These are phyloP conservation scores for Dendrostoma leiphaemia DNA, from an alignment of 2,329 filamentous ascomycete species.

Conservation along the genomic window DNA sequence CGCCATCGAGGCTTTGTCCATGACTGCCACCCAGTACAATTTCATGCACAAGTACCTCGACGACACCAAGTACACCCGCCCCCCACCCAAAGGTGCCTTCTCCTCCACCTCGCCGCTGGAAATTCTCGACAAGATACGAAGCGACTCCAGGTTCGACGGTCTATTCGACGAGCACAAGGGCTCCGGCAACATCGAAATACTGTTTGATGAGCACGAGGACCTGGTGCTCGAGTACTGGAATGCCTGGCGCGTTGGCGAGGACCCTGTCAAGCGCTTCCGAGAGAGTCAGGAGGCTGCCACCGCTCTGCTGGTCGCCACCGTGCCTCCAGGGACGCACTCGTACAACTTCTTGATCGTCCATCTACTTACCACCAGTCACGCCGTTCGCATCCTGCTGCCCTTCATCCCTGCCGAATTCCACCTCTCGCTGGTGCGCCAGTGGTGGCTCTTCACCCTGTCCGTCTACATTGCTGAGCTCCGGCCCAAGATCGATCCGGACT, in stretches of 20 bases:
- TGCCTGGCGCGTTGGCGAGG: slow-evolving; percentile 66
- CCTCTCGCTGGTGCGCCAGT: slow-evolving; percentile 72
- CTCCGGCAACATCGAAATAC: slow-evolving; percentile 59
- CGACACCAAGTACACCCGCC: slow-evolving; percentile 66
- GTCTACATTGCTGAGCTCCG: slow-evolving; percentile 76
- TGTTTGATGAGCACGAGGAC: slow-evolving; percentile 69
- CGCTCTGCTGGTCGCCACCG: slow-evolving; percentile 61
- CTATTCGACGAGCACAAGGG: slow-evolving; percentile 57
- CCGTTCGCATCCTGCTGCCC: slow-evolving; percentile 81
- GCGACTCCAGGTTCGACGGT: slow-evolving; percentile 68
- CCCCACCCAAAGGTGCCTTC: slow-evolving; percentile 46
- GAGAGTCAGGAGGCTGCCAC: slow-evolving; percentile 64
- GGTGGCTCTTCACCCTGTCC: slow-evolving; percentile 81
- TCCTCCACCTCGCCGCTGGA: slow-evolving; percentile 63
- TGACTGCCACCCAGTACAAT: slow-evolving; percentile 59
- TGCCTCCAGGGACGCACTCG: slow-evolving; percentile 54
- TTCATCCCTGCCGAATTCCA: slow-evolving; percentile 73
- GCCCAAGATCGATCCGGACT: slow-evolving; percentile 67
- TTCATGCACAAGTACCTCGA: slow-evolving; percentile 68
- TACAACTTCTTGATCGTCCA: slow-evolving; percentile 87
- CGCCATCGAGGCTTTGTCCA: slow-evolving; percentile 80
- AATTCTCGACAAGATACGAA: slow-evolving; percentile 66
- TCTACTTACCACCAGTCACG: slow-evolving; percentile 81
- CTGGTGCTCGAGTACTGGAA: slow-evolving; percentile 87
- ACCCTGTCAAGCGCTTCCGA: slow-evolving; percentile 73